Percentiles rank a stretch among this genome's conserved stretches.
Conservation (phyloP, 495 filamentous ascomycete genomes). For the Penicillium lagena region DNA sequence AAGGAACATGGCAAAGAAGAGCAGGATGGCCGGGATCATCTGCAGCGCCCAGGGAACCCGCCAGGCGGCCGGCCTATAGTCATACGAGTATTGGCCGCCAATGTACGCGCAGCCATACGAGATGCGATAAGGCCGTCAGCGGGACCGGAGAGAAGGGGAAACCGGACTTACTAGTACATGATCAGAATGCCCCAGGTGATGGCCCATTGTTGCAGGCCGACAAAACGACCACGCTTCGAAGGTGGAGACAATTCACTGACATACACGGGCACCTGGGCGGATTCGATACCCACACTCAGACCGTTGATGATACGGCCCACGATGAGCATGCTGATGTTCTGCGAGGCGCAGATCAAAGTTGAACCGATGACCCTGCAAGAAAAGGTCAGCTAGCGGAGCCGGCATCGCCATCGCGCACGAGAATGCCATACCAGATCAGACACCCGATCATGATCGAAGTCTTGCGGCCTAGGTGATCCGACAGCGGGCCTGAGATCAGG, state of each 20-base stretch:
- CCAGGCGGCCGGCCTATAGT: constrained; percentile 24
- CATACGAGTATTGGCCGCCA: constrained; percentile 5
- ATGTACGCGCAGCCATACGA: constrained; percentile 10
- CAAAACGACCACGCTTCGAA: constrained; percentile 53
- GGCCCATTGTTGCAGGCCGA: constrained; percentile 61
- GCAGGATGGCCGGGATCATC: constrained; percentile 44
- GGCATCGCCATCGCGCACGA: too few species aligned
- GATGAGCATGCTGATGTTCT: constrained; percentile 58
- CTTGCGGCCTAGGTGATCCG: constrained; percentile 64
- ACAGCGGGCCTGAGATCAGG: constrained; percentile 58
- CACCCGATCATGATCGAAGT: constrained; percentile 59
- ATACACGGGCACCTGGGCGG: constrained; percentile 63
- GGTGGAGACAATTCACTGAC: constrained; percentile 58
- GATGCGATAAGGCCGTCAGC: constrained; percentile 2
- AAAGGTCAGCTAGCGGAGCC: background rate
- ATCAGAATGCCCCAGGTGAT: constrained; percentile 56
- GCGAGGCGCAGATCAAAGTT: constrained; percentile 62
- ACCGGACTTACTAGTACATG: constrained; percentile 36
- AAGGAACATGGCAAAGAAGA: constrained; percentile 42
- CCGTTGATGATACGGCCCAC: constrained; percentile 60
- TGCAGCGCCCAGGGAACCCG: constrained; percentile 15
- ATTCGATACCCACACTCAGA: constrained; percentile 59
- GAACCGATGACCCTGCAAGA: constrained; percentile 52
- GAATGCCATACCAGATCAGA: constrained; percentile 48
- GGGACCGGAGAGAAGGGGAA: background rate